A percentile compares a stretch with the other conserved stretches of the same genome.
Conservation (phyloP, 257 asterid genomes). For the Plantago major region DNA sequence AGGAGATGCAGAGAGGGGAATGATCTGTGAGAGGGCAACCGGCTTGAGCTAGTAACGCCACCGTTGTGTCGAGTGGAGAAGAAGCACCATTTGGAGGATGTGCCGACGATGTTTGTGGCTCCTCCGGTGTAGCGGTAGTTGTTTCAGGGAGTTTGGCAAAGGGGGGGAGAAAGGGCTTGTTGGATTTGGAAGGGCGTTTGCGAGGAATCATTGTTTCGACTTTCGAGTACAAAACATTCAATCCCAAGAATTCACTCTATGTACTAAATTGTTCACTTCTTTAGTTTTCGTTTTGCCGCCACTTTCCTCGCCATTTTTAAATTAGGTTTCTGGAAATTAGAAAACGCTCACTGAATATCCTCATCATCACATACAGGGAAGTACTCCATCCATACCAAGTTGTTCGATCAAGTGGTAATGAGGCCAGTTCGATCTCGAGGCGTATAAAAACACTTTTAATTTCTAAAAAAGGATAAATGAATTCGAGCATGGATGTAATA, state of each 20-base stretch:
- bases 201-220: constrained; percentile 41
- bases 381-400: too few species aligned
- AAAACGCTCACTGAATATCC: too few species aligned
- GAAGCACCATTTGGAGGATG: not conserved
- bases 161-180: constrained; percentile 44
- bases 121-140: constrained; percentile 20
- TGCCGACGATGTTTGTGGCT: constrained; percentile 12
- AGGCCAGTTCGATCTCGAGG: too few species aligned
- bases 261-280: too few species aligned
- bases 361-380: too few species aligned
- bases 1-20: constrained; percentile 58
- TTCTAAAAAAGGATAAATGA: too few species aligned
- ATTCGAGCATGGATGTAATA: too few species aligned
- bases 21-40: constrained; percentile 70
- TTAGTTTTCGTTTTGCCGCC: not conserved
- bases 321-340: too few species aligned
- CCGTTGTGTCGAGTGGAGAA: constrained; percentile 33
- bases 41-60: constrained; percentile 64
- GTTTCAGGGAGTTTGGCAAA: constrained; percentile 35
- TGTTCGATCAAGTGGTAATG: too few species aligned
- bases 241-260: too few species aligned
- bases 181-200: constrained; percentile 46
- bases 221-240: not conserved
- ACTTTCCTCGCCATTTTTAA: too few species aligned
- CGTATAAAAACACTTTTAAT: too few species aligned